A percentile compares a stretch with the other conserved stretches of the same genome.
Evolutionary conservation across 371 early-diverging fungal genomes (phyloP).

Genomic region (Mucor circinelloides): DNA sequence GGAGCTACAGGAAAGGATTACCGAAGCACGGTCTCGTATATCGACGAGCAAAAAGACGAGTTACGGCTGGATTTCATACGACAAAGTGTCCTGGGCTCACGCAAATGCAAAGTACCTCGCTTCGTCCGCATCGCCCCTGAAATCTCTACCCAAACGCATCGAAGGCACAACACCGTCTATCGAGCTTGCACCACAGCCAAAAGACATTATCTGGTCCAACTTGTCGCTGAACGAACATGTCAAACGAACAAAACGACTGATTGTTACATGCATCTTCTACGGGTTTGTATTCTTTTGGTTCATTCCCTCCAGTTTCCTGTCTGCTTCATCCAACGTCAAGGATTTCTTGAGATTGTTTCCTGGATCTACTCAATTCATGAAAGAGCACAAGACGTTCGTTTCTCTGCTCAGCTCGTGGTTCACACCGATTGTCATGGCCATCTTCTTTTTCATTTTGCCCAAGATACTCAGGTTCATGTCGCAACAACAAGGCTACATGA

Average conservation of each 20-base stretch:
- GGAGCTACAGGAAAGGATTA: constrained; percentile 65
- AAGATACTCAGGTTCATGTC: constrained; percentile 69
- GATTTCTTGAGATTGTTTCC: constrained; percentile 59
- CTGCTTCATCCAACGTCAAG: constrained; percentile 61
- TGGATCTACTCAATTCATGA: constrained; percentile 51
- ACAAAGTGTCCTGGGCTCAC: constrained; percentile 65
- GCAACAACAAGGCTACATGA: constrained; percentile 75
- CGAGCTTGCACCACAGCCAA: constrained; percentile 71
- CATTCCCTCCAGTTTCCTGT: constrained; percentile 66
- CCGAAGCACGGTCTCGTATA: constrained; percentile 50
- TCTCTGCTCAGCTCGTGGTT: constrained; percentile 68
- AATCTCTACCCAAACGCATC: constrained; percentile 7
- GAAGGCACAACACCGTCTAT: constrained; percentile 19
- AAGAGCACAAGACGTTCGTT: constrained; percentile 48
- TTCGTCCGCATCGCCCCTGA: constrained; percentile 16
- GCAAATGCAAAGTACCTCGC: constrained; percentile 47
- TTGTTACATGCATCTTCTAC: constrained; percentile 58
- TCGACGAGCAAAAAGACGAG: constrained; percentile 59
- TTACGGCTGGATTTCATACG: constrained; percentile 78
- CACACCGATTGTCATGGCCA: constrained; percentile 72
- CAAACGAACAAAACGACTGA: constrained; percentile 59
- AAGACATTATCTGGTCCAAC: constrained; percentile 84
- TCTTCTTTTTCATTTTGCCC: constrained; percentile 73
- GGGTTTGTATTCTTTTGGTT: constrained; percentile 69
- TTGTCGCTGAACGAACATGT: constrained; percentile 60